phyloP scores from a whole-genome alignment of 2,329 filamentous ascomycete genomes.

The Pseudogymnoascus sp. region DNA sequence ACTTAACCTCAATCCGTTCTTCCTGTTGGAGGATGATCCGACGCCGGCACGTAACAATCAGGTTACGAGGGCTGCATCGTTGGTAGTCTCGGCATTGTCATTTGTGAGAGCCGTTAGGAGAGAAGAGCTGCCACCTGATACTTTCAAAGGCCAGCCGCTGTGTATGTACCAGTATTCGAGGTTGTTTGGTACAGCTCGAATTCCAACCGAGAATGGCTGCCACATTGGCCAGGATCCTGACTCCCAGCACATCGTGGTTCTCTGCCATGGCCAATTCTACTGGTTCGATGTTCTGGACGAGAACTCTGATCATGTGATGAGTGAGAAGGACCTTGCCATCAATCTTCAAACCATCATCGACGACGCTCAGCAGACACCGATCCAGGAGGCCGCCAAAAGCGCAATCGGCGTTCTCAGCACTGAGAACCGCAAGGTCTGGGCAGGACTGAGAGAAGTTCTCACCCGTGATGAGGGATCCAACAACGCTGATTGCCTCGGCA shows the following conservation, averaged over 20 bases:
- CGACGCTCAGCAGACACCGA: conserved; percentile 80
- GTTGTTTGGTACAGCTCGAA: conserved; percentile 86
- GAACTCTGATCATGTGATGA: conserved; percentile 94
- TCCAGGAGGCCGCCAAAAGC: conserved; percentile 91
- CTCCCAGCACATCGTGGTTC: conserved; percentile 87
- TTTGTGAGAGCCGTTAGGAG: conserved; percentile 89
- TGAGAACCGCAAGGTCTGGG: conserved; percentile 95
- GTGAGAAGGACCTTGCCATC: conserved; percentile 82
- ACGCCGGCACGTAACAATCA: conserved; percentile 95
- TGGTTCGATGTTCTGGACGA: conserved; percentile 98
- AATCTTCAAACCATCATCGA: conserved; percentile 90
- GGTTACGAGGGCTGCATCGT: conserved; percentile 84
- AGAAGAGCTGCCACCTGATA: conserved; percentile 88
- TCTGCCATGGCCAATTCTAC: conserved; percentile 94
- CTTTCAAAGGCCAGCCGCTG: conserved; percentile 70
- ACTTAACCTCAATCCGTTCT: conserved; percentile 95
- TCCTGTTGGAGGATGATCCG: conserved; percentile 92
- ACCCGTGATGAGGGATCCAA: conserved; percentile 82
- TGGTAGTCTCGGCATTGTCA: conserved; percentile 81
- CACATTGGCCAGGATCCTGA: conserved; percentile 90
- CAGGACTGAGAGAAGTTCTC: conserved; percentile 77
- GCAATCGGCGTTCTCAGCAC: conserved; percentile 90
- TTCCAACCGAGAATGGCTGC: conserved; percentile 90
- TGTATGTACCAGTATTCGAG: conserved; percentile 99
- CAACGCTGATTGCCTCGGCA: conserved; percentile 91